A percentile compares a stretch with the other conserved stretches of the same genome.
phyloP scores from a whole-genome alignment of 495 filamentous ascomycete genomes.

The Penicillium cosmopolitanum region DNA sequence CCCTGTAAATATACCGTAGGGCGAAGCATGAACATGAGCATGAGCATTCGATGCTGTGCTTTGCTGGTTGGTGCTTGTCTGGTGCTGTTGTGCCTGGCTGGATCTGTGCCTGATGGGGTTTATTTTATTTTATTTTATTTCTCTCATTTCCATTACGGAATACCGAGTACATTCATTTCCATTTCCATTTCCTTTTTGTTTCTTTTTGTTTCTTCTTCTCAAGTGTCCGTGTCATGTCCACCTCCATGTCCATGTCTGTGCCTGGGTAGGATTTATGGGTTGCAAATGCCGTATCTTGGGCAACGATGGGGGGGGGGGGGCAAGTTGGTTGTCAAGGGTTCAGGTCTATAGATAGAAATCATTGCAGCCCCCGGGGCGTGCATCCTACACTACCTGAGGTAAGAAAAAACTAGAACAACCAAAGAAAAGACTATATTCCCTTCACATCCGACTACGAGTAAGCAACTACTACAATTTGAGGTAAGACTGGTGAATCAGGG shows the following conservation, averaged over 20 bases:
- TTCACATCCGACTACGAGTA: neutral
- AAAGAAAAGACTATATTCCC: too few relatives aligned
- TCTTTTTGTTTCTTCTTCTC: neutral
- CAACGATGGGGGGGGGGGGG: neutral
- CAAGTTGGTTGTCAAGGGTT: neutral
- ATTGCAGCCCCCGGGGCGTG: constrained; percentile 1
- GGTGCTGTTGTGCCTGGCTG: neutral
- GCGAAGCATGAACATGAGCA: neutral
- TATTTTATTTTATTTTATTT: neutral
- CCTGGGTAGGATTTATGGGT: constrained; percentile 7
- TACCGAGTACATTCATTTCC: too few relatives aligned
- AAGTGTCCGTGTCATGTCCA: neutral
- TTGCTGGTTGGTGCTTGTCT: neutral
- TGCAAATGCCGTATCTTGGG: constrained; percentile 1
- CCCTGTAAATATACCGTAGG: constrained; percentile 7
- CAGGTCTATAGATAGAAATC: neutral
- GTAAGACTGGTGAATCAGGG: neutral
- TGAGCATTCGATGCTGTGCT: neutral
- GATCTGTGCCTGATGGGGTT: neutral
- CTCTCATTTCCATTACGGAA: too few relatives aligned
- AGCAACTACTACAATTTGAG: neutral
- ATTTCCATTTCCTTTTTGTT: neutral
- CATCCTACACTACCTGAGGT: neutral
- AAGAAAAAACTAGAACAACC: neutral
- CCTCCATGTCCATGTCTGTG: neutral